Evolutionary conservation across 345 rosid genomes (phyloP), one percentile per base, ranked within the genome.

Genomic region (Dovyalis caffra): DNA sequence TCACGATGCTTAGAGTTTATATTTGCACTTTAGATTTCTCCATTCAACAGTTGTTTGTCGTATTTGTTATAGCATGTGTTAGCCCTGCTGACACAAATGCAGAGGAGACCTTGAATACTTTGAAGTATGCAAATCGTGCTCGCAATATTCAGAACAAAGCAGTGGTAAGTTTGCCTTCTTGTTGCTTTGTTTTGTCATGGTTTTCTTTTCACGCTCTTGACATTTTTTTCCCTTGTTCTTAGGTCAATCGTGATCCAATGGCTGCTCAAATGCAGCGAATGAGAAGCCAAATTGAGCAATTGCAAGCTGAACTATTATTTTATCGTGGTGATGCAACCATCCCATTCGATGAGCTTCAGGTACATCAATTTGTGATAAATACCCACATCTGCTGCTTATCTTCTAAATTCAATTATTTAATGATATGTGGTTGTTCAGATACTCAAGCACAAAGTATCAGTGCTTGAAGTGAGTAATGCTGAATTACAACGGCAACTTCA

Each of bases 71-170:
- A 92, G 99, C 99, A 62, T 96, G 99, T 80, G 98, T 96, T 69
- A 96, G 99, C 80, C 99, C 98, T 78, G 98, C 98, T 64, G 99
- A 96, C 77, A 90, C 97, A 65, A 96, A 96, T 76, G 97, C 97
- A 0, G 99, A 96, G 83, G 99, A 96, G 86, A 96, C 99, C 8
- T 58, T 96, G 43, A 96, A 93, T 81, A 93, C 99, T 14, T 88
- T 96, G 74, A 96, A 96, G 78, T 96, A 93, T 68, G 97, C 99
- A 81, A 96, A 96, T 80, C 97, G 99, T 71, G 95, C 98, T 60
- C 97, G 99, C 28, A 96, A 96, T 83, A 96, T 96, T 71, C 98
- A 93, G 77, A 96, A 96, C 75, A 93, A 92, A 83, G 97, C 99
- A 80, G 85, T 96, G 62, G 99, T 96, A 83, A 74, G 88, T 85